Evolutionary conservation across 352 stramenopile species (phyloP).

Genomic region (Phytophthora nicotianae): DNA sequence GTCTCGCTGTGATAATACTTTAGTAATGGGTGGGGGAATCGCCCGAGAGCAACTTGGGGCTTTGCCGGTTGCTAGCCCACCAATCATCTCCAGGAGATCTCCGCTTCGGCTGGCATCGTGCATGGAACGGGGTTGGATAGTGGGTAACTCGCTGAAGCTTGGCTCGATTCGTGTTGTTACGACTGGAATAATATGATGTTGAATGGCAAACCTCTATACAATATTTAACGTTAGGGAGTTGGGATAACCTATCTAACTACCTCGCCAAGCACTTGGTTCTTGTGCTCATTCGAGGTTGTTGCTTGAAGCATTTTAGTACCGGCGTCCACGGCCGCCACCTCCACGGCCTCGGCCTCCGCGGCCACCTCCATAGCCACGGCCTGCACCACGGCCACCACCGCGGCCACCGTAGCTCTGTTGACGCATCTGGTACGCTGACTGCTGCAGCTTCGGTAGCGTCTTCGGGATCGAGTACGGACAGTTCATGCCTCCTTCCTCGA

Average conservation of each 20-base stretch:
- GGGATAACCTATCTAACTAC: constrained; percentile 37
- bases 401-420: constrained; percentile 46
- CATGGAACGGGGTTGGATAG: background rate
- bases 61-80: constrained; percentile 3
- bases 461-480: constrained; percentile 84
- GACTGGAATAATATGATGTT: no score
- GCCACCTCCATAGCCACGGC: constrained; percentile 41
- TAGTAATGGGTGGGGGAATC: background rate
- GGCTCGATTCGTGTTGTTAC: no score
- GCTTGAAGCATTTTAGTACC: constrained; percentile 31
- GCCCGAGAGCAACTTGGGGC: background rate
- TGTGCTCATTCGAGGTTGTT: constrained; percentile 14
- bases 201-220: constrained; percentile 45
- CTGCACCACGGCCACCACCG: constrained; percentile 43
- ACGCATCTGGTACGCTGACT: constrained; percentile 57
- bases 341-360: constrained; percentile 47
- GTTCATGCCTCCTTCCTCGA: constrained; percentile 62
- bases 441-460: constrained; percentile 78
- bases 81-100: constrained; percentile 18
- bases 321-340: constrained; percentile 33
- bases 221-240: constrained; percentile 46
- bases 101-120: background rate
- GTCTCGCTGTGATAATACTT: background rate
- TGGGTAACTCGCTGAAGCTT: no score
- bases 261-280: constrained; percentile 16